Evolutionary conservation across 345 rosid genomes (phyloP).

Genomic region (Psidium guajava): DNA sequence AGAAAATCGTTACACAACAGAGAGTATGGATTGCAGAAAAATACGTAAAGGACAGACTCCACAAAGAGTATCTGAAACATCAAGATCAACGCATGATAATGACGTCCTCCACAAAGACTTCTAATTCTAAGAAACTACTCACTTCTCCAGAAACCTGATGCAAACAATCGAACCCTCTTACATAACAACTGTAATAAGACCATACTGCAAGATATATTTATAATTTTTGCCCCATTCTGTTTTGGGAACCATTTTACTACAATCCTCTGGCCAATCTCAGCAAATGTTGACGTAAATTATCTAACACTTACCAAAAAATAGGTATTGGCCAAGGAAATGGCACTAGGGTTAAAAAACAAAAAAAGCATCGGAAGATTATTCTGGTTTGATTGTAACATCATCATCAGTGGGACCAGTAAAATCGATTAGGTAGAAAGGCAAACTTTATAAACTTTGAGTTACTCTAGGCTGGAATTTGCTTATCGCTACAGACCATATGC

Average conservation of each 20-base stretch:
- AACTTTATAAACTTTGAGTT: no score
- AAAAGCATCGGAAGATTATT: no score
- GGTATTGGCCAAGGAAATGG: no score
- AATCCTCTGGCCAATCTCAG: not conserved
- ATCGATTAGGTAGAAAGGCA: no score
- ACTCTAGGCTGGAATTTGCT: no score
- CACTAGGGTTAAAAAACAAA: no score
- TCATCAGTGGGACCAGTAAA: no score
- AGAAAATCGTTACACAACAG: slow-evolving; percentile 2
- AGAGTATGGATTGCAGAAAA: not conserved
- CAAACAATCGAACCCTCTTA: not conserved
- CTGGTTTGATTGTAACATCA: no score
- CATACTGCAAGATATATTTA: not conserved
- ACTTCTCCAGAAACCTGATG: no score
- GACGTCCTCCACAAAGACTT: not conserved
- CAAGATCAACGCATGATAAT: not conserved
- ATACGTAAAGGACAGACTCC: no score
- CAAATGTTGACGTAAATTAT: no score
- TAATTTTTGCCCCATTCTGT: not conserved
- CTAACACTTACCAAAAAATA: no score
- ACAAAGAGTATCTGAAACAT: not conserved
- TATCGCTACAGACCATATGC: not conserved
- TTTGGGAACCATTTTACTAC: not conserved
- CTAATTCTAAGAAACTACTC: not conserved
- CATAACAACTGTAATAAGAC: not conserved